These are phyloP conservation scores for Phyllachora maydis DNA, from an alignment of 2,329 filamentous ascomycete species.

Conservation along the genomic window DNA sequence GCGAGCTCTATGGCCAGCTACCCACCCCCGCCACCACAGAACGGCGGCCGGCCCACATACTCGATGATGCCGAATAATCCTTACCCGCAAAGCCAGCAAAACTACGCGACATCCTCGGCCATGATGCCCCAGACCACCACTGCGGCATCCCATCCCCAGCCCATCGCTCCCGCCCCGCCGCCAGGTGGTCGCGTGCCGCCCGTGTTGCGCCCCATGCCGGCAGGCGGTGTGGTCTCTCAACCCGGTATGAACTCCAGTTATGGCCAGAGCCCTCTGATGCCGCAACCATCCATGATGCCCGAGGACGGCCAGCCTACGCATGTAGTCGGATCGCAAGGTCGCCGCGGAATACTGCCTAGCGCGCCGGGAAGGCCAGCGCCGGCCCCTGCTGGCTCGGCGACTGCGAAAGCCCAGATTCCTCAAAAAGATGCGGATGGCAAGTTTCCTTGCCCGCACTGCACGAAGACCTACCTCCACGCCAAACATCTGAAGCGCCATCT, in stretches of 20 bases:
- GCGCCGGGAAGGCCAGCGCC: slow-evolving; percentile 71
- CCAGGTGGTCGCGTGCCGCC: slow-evolving; percentile 33
- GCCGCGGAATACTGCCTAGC: slow-evolving; percentile 77
- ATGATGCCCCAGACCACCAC: slow-evolving; percentile 49
- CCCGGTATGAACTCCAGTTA: slow-evolving; percentile 38
- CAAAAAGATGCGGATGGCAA: slow-evolving; percentile 95
- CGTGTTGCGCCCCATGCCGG: slow-evolving; percentile 49
- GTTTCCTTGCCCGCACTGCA: slow-evolving; percentile 94
- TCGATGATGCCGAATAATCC: slow-evolving; percentile 29
- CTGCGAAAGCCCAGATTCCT: slow-evolving; percentile 71
- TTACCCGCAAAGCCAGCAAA: slow-evolving; percentile 30
- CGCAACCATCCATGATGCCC: slow-evolving; percentile 30
- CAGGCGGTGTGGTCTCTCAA: slow-evolving; percentile 40
- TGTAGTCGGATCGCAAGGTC: slow-evolving; percentile 85
- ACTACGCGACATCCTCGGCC: slow-evolving; percentile 30
- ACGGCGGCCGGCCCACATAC: slow-evolving; percentile 23
- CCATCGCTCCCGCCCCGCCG: slow-evolving; percentile 51
- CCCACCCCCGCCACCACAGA: slow-evolving; percentile 21
- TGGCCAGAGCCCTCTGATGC: slow-evolving; percentile 33
- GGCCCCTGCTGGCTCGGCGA: slow-evolving; percentile 44
- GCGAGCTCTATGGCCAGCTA: slow-evolving; percentile 33
- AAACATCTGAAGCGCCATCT: slow-evolving; percentile 97
- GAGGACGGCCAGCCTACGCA: slow-evolving; percentile 56
- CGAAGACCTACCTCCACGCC: slow-evolving; percentile 91
- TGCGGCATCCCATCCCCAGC: slow-evolving; percentile 50